A percentile compares a stretch with the other conserved stretches of the same genome.
Conservation (phyloP, 2,329 filamentous ascomycete species). For the Polychaeton citri region DNA sequence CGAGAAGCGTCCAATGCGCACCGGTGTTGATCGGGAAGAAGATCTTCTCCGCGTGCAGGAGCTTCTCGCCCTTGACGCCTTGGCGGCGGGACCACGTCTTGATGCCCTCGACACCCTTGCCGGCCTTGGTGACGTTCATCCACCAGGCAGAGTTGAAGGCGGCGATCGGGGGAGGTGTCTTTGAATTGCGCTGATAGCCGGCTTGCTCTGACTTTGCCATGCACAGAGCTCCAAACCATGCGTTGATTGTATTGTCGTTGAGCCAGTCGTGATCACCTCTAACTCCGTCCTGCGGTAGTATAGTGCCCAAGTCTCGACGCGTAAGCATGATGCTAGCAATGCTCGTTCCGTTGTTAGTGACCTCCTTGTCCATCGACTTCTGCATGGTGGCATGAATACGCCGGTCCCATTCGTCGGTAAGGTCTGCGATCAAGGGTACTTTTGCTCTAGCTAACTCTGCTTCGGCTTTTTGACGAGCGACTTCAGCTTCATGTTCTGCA, state of each 20-base stretch:
- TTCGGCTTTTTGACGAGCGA: neutral
- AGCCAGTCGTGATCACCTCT: conserved; percentile 41
- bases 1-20: conserved; percentile 59
- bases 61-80: conserved; percentile 45
- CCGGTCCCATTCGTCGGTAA: neutral
- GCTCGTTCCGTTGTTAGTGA: conserved; percentile 4
- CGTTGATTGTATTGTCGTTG: conserved; percentile 65
- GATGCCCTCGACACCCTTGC: conserved; percentile 30
- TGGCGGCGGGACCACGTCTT: conserved; percentile 45
- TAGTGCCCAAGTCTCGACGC: conserved; percentile 48
- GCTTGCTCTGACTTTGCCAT: conserved; percentile 40
- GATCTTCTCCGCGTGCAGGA: conserved; percentile 53
- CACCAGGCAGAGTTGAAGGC: conserved; percentile 56
- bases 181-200: conserved; percentile 37
- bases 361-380: neutral
- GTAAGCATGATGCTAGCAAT: conserved; percentile 31
- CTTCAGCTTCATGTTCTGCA: neutral
- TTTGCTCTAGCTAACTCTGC: neutral
- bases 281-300: conserved; percentile 32
- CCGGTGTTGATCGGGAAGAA: conserved; percentile 51
- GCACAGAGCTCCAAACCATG: conserved; percentile 48
- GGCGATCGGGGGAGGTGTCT: conserved; percentile 45
- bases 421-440: neutral
- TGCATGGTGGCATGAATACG: neutral
- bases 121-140: conserved; percentile 28